Evolutionary conservation across 805 yeast genomes (phyloP), one percentile per base, ranked within the genome.

Genomic region (Candida fluviatilis): DNA sequence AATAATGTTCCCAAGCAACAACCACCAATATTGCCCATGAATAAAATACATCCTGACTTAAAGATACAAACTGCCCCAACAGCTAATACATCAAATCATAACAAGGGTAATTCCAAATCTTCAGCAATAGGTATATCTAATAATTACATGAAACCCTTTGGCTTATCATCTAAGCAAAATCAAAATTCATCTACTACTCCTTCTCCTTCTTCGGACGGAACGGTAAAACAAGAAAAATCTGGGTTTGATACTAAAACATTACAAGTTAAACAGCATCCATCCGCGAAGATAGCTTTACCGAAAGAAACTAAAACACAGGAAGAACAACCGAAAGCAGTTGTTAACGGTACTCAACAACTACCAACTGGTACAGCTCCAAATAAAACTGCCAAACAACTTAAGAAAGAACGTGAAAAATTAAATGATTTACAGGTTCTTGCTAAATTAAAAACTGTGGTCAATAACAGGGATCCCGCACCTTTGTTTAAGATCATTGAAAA

Each of bases 401-500:
- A 63, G 51, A 58, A 55, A 40, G 73, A 68, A 42, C 54, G 66
- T 11, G 73, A 68, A 47, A 62, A 57, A 46, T 56, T 89, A 76
- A 82, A 85, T n/a, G 96, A 91, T 50, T 80, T 86, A 33, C 96
- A 91, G 64, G 75, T 88, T 17, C 76, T 91, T 74, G 80, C 84
- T 28, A 86, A 84, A 52, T 69, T 93, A 48, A 76, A 82, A 42
- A 77, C 87, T 3, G 96, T 90, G 23, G 96, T 93, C 7, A 79
- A 82, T 47, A 78, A 75, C 50, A 74, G 78, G 31, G 95, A 93
- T 62, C 99, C 99, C n/a, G 72, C 87, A 5, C 83, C 88, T 30
- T 74, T 74, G 43, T 85, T 84, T 65, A 78, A 78, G 52, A 80
- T 84, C 62, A 73, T 85, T 43, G 88, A 82, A 55, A 82, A 83